These are phyloP conservation scores for Pinus taeda DNA, from an alignment of 75 land plant species.

Conservation along the genomic window DNA sequence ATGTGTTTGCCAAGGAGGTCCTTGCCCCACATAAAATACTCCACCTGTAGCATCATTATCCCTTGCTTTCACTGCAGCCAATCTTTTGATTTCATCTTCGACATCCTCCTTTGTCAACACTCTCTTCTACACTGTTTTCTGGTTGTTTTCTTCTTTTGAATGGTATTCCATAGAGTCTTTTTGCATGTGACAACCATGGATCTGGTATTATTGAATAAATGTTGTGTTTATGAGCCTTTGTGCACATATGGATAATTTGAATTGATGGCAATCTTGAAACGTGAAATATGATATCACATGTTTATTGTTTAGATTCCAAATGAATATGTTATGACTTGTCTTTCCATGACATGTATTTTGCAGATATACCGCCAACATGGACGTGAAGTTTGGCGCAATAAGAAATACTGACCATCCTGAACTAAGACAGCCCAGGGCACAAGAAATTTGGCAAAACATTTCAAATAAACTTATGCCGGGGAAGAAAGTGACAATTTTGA, in stretches of 20 bases:
- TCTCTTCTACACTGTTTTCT: neutral
- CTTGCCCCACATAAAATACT: no score
- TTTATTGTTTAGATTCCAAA: neutral
- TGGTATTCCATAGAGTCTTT: neutral
- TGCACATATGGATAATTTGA: neutral
- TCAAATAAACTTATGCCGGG: conserved; percentile 19
- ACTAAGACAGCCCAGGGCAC: conserved; percentile 55
- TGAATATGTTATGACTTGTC: neutral
- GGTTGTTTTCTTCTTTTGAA: neutral
- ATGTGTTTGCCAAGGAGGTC: no score
- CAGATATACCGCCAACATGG: conserved; percentile 69
- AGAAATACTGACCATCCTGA: conserved; percentile 61
- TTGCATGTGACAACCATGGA: neutral
- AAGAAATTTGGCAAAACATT: conserved; percentile 49
- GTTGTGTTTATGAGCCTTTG: neutral
- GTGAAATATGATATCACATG: neutral
- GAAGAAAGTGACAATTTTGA: conserved; percentile 51
- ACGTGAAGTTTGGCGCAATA: conserved; percentile 52
- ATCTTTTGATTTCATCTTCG: neutral
- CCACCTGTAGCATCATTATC: neutral
- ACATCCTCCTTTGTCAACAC: neutral
- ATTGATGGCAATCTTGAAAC: neutral
- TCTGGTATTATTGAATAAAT: neutral
- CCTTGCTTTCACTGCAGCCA: neutral
- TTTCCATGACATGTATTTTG: neutral